Conservation (phyloP, 164 flowering plant species). For the Chimonanthus salicifolius region DNA sequence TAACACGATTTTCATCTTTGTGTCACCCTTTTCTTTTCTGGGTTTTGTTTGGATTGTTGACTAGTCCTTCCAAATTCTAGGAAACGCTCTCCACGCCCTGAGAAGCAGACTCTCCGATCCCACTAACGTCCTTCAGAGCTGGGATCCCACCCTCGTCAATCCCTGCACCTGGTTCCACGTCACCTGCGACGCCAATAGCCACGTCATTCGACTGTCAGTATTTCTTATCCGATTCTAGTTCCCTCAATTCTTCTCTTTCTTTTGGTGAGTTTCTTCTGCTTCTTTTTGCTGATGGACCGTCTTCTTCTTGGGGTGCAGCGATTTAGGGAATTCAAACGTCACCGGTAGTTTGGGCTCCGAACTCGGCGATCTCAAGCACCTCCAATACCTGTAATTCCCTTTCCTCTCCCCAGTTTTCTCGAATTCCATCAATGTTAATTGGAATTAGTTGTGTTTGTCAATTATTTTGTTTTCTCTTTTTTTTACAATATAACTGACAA, state of each 20-base stretch:
- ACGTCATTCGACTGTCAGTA: constrained; percentile 70
- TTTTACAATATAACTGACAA: too few relatives aligned
- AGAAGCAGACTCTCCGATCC: constrained; percentile 66
- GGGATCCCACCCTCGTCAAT: constrained; percentile 91
- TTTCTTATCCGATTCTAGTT: background rate
- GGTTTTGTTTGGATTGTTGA: background rate
- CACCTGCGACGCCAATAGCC: constrained; percentile 62
- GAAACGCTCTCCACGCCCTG: constrained; percentile 65
- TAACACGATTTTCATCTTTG: background rate
- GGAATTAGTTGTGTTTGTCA: too few relatives aligned
- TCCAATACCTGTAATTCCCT: constrained; percentile 55
- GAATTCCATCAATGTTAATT: background rate
- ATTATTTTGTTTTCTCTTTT: too few relatives aligned
- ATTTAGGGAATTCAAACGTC: constrained; percentile 75
- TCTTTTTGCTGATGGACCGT: background rate
- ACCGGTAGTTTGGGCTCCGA: constrained; percentile 78
- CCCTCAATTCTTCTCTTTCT: background rate
- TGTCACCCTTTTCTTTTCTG: background rate
- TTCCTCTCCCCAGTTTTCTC: background rate
- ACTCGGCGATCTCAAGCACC: constrained; percentile 65
- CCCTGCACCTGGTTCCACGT: constrained; percentile 96
- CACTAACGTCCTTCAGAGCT: constrained; percentile 69
- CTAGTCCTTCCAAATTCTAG: constrained; percentile 25
- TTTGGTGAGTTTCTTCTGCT: background rate
- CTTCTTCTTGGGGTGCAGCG: constrained; percentile 37